Conservation (phyloP, 2,329 filamentous ascomycete genomes). For the Nothopassalora personata region DNA sequence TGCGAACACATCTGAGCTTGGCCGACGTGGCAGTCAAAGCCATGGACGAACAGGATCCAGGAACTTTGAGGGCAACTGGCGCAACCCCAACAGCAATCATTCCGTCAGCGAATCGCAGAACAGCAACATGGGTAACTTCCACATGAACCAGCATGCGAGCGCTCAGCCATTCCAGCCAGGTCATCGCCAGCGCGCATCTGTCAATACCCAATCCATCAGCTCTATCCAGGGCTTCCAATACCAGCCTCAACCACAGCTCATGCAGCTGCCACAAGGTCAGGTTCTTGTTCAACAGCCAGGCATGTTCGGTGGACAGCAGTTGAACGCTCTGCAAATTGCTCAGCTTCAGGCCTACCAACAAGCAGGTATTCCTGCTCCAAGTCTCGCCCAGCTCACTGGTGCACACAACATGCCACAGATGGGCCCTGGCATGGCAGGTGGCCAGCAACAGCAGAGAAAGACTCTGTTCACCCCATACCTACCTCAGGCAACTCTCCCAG, state of each 20-base stretch:
- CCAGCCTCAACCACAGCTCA: constrained; percentile 81
- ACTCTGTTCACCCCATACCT: constrained; percentile 97
- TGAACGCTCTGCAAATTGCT: constrained; percentile 81
- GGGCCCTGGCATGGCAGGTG: constrained; percentile 52
- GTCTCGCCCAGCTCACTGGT: constrained; percentile 40
- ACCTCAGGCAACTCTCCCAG: constrained; percentile 87
- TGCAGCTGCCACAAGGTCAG: constrained; percentile 78
- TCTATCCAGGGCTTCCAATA: constrained; percentile 76
- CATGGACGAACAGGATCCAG: constrained; percentile 79
- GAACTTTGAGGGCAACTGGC: constrained; percentile 98
- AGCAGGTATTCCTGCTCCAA: constrained; percentile 62
- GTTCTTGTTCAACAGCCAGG: constrained; percentile 73
- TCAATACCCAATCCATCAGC: constrained; percentile 75
- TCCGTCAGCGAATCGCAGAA: constrained; percentile 41
- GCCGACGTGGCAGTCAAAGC: constrained; percentile 69
- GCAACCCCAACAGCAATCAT: constrained; percentile 61
- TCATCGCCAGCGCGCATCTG: constrained; percentile 77
- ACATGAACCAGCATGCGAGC: constrained; percentile 65
- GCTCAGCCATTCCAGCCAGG: constrained; percentile 81
- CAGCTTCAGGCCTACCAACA: constrained; percentile 91
- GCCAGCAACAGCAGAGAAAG: constrained; percentile 89
- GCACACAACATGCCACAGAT: constrained; percentile 33
- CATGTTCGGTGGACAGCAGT: constrained; percentile 76
- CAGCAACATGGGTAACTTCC: constrained; percentile 56
- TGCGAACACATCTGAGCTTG: constrained; percentile 55